phyloP scores from a whole-genome alignment of 768 basidiomycete species.

The Russula sp. region DNA sequence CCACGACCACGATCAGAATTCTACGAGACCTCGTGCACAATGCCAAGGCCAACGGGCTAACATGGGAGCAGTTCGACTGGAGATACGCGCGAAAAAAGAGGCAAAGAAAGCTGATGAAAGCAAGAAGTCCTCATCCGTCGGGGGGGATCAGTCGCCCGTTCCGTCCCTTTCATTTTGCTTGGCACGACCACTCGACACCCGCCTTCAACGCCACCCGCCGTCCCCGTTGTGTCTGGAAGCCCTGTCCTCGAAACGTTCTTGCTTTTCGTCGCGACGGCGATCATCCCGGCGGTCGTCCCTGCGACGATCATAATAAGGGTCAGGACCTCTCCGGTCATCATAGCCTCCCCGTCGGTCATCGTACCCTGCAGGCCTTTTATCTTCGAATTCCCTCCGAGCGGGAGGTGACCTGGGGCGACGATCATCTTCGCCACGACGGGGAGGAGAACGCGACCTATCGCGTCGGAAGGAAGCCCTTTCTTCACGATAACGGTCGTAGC shows the following conservation, averaged over 20 bases:
- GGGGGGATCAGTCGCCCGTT: conserved; percentile 29
- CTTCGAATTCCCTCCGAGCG: conserved; percentile 75
- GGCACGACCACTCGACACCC: conserved; percentile 31
- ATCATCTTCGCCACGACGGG: conserved; percentile 65
- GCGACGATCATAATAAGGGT: conserved; percentile 84
- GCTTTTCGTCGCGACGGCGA: conserved; percentile 79
- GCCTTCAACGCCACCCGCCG: conserved; percentile 69
- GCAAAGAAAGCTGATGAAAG: conserved; percentile 30
- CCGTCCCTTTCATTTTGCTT: conserved; percentile 29
- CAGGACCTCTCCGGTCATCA: conserved; percentile 81
- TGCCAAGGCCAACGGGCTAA: conserved; percentile 31
- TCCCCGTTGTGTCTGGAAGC: conserved; percentile 72
- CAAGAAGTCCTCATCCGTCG: conserved; percentile 30
- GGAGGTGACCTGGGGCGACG: conserved; percentile 85
- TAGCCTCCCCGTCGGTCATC: conserved; percentile 82
- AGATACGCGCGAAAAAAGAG: conserved; percentile 28
- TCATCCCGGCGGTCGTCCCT: conserved; percentile 77
- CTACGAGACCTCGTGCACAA: conserved; percentile 31
- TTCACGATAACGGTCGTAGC: conserved; percentile 42
- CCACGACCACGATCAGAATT: conserved; percentile 31
- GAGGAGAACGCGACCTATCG: conserved; percentile 80
- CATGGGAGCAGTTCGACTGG: conserved; percentile 31
- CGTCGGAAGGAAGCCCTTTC: conserved; percentile 56
- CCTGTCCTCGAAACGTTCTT: conserved; percentile 77
- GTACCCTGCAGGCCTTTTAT: conserved; percentile 88